These are phyloP conservation scores for Volvox reticuliferus DNA, from an alignment of 139 green algal species.

Conservation along the genomic window DNA sequence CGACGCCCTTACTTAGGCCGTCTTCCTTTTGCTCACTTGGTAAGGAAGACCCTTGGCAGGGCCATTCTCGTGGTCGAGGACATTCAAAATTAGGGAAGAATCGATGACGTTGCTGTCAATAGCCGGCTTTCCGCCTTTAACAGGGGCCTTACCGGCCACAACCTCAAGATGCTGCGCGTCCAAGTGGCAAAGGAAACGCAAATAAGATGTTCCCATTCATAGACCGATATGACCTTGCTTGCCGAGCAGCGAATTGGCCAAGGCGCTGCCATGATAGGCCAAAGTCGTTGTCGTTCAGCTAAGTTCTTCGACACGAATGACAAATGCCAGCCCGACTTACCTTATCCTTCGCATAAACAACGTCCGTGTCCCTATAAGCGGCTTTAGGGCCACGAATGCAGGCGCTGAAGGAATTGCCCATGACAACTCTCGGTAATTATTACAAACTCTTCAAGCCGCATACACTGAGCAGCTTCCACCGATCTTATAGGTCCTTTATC, in stretches of 20 bases:
- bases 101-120: conserved; percentile 31
- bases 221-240: neutral
- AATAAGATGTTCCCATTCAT: neutral
- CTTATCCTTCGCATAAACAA: neutral
- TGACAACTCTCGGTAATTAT: neutral
- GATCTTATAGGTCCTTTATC: too few relatives aligned
- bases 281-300: neutral
- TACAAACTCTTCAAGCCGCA: neutral
- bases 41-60: conserved; percentile 52
- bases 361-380: neutral
- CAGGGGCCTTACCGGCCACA: conserved; percentile 8
- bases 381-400: neutral
- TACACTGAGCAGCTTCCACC: neutral
- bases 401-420: neutral
- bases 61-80: conserved; percentile 47
- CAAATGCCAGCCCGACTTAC: neutral
- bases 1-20: neutral
- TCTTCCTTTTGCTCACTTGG: conserved; percentile 21
- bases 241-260: neutral
- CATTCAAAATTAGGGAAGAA: conserved; percentile 30
- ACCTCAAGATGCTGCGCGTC: conserved; percentile 22
- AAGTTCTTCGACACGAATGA: neutral
- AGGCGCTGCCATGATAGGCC: neutral
- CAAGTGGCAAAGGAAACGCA: neutral
- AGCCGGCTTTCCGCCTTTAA: neutral